Conservation (phyloP, 2,329 filamentous ascomycete species). For the Magnaporthiopsis poae region DNA sequence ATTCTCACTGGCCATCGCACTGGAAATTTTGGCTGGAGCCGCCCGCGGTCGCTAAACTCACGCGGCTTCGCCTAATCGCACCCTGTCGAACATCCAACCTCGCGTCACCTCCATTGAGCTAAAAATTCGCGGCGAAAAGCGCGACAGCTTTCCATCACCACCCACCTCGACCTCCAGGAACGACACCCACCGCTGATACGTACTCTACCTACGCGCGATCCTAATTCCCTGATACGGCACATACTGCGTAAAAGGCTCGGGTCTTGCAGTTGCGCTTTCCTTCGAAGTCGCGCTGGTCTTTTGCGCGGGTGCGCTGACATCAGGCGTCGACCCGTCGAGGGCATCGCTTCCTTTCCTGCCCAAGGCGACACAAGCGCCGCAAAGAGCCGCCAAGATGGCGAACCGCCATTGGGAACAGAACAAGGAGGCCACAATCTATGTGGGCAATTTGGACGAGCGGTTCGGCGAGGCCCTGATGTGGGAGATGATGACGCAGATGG, state of each 20-base stretch:
- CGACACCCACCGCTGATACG: background rate
- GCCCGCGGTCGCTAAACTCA: background rate
- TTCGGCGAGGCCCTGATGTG: constrained; percentile 82
- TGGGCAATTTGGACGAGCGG: constrained; percentile 96
- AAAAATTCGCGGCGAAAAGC: background rate
- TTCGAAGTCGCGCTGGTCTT: too few relatives aligned
- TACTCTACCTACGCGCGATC: too few relatives aligned
- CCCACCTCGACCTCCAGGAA: background rate
- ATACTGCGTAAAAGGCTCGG: too few relatives aligned
- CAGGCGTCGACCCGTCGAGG: background rate
- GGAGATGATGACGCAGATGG: constrained; percentile 97
- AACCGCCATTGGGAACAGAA: constrained; percentile 69
- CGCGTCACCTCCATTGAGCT: background rate
- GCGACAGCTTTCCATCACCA: background rate
- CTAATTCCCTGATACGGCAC: background rate
- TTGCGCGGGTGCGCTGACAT: background rate
- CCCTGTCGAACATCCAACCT: background rate
- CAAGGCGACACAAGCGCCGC: too few relatives aligned
- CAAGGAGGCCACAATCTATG: constrained; percentile 95
- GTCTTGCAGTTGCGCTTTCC: too few relatives aligned
- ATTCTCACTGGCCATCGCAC: too few relatives aligned
- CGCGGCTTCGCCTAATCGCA: background rate
- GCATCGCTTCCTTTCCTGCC: background rate
- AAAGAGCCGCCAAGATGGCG: constrained; percentile 18
- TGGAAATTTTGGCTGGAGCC: background rate